phyloP scores from a whole-genome alignment of 768 basidiomycete genomes.

The Auriscalpium vulgare region DNA sequence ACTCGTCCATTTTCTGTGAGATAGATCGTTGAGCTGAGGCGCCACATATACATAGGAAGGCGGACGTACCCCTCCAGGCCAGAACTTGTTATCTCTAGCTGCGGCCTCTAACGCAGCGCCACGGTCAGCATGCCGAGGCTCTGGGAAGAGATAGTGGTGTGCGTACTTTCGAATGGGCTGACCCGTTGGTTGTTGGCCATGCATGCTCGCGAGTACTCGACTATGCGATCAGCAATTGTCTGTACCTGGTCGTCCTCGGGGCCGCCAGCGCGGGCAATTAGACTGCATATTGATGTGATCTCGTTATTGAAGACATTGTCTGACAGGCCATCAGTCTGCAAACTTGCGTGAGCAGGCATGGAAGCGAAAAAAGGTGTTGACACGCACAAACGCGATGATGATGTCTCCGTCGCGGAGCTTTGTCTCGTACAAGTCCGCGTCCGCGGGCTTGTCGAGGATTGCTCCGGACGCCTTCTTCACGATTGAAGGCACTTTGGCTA shows the following conservation, averaged over 20 bases:
- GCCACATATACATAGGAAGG: not conserved
- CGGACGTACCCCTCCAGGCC: conserved; percentile 63
- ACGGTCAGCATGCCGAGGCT: not conserved
- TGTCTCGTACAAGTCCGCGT: conserved; percentile 37
- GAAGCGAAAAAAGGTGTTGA: not conserved
- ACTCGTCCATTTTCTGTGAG: conserved; percentile 76
- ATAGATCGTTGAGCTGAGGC: not conserved
- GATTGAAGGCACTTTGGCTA: conserved; percentile 27
- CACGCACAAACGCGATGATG: conserved; percentile 39
- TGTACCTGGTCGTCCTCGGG: conserved; percentile 59
- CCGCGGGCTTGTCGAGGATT: conserved; percentile 30
- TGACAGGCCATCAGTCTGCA: conserved; percentile 46
- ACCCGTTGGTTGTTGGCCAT: conserved; percentile 59
- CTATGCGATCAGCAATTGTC: conserved; percentile 62
- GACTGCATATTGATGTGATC: conserved; percentile 59
- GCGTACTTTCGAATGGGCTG: conserved; percentile 71
- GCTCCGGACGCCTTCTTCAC: conserved; percentile 16
- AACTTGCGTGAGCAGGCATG: not conserved
- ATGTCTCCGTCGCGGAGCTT: conserved; percentile 47
- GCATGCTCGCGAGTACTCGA: conserved; percentile 59
- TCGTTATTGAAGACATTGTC: conserved; percentile 62
- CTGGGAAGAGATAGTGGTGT: not conserved
- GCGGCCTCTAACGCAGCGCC: conserved; percentile 42
- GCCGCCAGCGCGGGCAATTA: conserved; percentile 34
- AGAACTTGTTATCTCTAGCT: conserved; percentile 53